Evolutionary conservation across 345 rosid species (phyloP), one percentile per base, ranked within the genome.

Genomic region (Syzygium aromaticum): DNA sequence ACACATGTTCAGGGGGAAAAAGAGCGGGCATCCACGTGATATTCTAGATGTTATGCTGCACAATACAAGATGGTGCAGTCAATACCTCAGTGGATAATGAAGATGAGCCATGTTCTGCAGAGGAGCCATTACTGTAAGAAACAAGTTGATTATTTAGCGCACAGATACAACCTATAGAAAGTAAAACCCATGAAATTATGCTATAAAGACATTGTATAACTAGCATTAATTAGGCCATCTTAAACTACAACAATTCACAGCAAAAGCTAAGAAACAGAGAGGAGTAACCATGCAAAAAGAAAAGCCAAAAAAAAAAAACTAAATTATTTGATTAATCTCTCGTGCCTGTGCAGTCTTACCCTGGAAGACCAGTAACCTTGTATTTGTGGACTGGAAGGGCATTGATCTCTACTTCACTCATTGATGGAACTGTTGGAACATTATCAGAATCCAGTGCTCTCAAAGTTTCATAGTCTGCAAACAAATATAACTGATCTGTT

Each of bases 401-500:
- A 89, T 95, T 95, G 86, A 98, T 98, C 94, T 95, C 98, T 90
- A 94, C 99, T 86, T 98, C 99, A 8, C 92, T 98, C 99, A 96
- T 96, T 40, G 99, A 96, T 87, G 89, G 90, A 80, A 89, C 89
- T 30, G 95, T 64, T 59, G 94, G 90, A 84, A 88, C 92, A 92
- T 95, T 95, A 89, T 95, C 97, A 7, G 98, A 93, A 89, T 98
- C 99, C 89, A 98, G 92, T 51, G 98, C 97, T 90, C 99, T 94
- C 89, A 98, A 91, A 77, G 99, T 90, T 90, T 96, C 99, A 92
- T 98, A 98, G 91, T 98, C 99, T 98, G 90, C 87, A 82, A 27
- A 17, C 25, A 49, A 82, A 83, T 5, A 46, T 17, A n/a, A 51
- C 54, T 27, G 16, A 83, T 49, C 21, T 27, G 38, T 27, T 16